Evolutionary conservation across 2,329 filamentous ascomycete genomes (phyloP), one percentile per base, ranked within the genome.

Genomic region (Diaporthe amygdali): DNA sequence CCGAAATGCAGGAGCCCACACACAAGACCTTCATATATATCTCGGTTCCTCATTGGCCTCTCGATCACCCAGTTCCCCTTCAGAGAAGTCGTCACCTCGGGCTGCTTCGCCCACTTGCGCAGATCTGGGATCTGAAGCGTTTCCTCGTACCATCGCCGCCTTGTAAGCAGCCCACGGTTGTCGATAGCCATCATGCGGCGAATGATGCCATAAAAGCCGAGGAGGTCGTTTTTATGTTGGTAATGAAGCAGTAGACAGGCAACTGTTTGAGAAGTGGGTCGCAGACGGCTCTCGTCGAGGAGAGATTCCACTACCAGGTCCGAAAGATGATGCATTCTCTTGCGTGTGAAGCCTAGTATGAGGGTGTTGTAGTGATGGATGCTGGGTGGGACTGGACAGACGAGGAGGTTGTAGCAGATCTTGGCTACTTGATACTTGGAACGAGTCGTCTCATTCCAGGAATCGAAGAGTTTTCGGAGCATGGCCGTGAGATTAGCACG

Each of bases 341-440:
- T 78, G 39, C 84, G 83, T 66, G 87, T 85, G 64, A 96, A 90
- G n/a, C 89, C 88, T n/a, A 88, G 79, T 3, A 96, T 86, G 32
- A 96, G 84, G 15, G 87, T 86, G 77, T 95, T 95, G 82, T 91
- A 94, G 4, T 91, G 94, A 74, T 90, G 85, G 44, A 93, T 86
- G 73, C 89, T 89, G 0, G 93, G 92, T 0, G 90, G 88, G 22
- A 88, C 83, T 2, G 86, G 79, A 2, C 89, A 90, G 4, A 89
- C 82, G 20, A 94, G 84, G 3, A 96, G 82, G 76, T 94, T 94
- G 80, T 91, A 91, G 79, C 88, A 90, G 66, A 90, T 83, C 75
- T 84, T 85, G n/a, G 77, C 79, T 39, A 85, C 78, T 22, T 74
- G 76, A 37, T 79, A 78, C 41, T 77, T 78, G 34, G 75, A 68